Evolutionary conservation across 192 early-diverging fungal genomes (phyloP).

Genomic region (Gonapodya prolifera): DNA sequence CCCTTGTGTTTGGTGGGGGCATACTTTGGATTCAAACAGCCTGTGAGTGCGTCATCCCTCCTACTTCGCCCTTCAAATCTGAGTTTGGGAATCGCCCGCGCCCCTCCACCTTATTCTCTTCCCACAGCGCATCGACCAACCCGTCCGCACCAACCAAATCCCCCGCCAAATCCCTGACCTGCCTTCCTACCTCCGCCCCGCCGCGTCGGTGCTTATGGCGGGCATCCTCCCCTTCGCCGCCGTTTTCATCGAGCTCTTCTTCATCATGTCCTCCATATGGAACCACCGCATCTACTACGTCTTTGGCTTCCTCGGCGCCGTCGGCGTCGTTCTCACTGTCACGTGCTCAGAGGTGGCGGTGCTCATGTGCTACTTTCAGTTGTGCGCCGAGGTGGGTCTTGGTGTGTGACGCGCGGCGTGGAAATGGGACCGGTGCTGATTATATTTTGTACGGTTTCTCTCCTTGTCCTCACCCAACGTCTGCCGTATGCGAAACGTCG

Average conservation of each 20-base stretch:
- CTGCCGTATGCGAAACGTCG: background rate
- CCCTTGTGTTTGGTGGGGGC: conserved; percentile 75
- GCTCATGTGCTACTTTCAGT: conserved; percentile 43
- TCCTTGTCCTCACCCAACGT: too few relatives aligned
- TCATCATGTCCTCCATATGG: conserved; percentile 91
- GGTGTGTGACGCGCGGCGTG: too few relatives aligned
- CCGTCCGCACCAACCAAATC: conserved; percentile 81
- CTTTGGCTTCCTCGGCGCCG: conserved; percentile 33
- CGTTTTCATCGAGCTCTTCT: conserved; percentile 94
- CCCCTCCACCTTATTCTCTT: background rate
- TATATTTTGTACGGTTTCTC: conserved; percentile 9
- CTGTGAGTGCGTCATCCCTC: conserved; percentile 13
- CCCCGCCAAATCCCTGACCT: conserved; percentile 82
- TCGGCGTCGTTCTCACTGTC: conserved; percentile 37
- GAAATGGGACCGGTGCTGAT: conserved; percentile 14
- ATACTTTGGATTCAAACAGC: conserved; percentile 68
- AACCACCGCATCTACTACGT: conserved; percentile 60
- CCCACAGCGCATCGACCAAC: conserved; percentile 57
- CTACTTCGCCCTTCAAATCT: background rate
- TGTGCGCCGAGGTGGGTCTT: conserved; percentile 37
- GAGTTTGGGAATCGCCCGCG: background rate
- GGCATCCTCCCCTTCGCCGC: conserved; percentile 85
- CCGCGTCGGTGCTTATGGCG: conserved; percentile 49
- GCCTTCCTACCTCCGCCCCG: conserved; percentile 49
- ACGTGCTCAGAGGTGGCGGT: conserved; percentile 43